Percentiles rank a stretch among this genome's conserved stretches.
Conservation (phyloP, 2,329 filamentous ascomycete genomes). For the Macrophomina tecta region DNA sequence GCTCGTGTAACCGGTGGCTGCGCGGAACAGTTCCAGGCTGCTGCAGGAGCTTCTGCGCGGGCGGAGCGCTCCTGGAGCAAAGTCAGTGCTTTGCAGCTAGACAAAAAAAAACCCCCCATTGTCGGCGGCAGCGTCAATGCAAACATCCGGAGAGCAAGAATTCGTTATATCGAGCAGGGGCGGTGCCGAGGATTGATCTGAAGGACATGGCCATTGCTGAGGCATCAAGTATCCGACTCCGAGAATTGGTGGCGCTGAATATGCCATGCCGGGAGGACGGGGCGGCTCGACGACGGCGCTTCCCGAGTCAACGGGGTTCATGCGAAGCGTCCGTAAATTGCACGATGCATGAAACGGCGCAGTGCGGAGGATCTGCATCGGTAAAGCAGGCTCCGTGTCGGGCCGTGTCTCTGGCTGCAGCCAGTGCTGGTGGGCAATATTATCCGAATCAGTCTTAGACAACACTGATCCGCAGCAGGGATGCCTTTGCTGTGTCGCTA, state of each 20-base stretch:
- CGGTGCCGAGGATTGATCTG: not conserved
- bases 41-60: not conserved
- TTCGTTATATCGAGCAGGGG: constrained; percentile 15
- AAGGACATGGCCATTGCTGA: too few species aligned
- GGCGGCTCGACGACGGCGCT: not conserved
- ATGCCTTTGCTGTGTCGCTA: not conserved
- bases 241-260: too few species aligned
- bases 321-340: not conserved
- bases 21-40: constrained; percentile 16
- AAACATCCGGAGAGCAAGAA: not conserved
- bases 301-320: not conserved
- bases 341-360: not conserved
- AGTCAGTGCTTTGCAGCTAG: not conserved
- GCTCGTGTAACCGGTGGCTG: constrained; percentile 5
- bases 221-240: too few species aligned
- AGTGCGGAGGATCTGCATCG: constrained; percentile 1
- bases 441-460: not conserved
- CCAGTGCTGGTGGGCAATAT: too few species aligned
- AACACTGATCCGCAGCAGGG: not conserved
- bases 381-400: not conserved
- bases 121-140: not conserved
- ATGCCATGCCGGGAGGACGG: not conserved
- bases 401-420: not conserved
- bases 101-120: not conserved
- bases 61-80: not conserved